phyloP scores from a whole-genome alignment of 345 rosid genomes.

The Ricinus communis region DNA sequence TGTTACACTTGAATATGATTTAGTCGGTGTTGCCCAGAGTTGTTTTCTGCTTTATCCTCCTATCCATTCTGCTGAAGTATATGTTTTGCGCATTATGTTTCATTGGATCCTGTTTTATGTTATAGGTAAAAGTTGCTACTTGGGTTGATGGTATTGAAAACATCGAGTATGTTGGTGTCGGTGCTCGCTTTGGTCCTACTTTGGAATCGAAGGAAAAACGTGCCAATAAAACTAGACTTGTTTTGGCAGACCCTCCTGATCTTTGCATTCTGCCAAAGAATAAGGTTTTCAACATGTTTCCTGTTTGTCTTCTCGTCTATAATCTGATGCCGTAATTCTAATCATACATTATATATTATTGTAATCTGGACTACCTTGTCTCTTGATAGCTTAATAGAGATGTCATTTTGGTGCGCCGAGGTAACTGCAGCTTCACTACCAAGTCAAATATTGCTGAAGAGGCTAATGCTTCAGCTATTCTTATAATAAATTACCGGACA shows the following conservation, averaged over 20 bases:
- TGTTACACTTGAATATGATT: neutral
- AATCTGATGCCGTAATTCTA: neutral
- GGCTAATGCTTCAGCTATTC: conserved; percentile 77
- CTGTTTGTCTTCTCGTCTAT: neutral
- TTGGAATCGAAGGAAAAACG: conserved; percentile 84
- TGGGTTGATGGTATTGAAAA: conserved; percentile 56
- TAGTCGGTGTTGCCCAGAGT: neutral
- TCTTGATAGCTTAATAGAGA: conserved; percentile 57
- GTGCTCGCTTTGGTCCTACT: conserved; percentile 86
- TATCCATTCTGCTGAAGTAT: neutral
- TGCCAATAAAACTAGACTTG: conserved; percentile 56
- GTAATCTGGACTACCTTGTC: conserved; percentile 18
- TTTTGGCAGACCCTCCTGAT: conserved; percentile 78
- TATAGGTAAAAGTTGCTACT: conserved; percentile 84
- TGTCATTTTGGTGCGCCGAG: conserved; percentile 73
- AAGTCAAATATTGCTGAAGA: conserved; percentile 69
- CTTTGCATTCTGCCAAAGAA: conserved; percentile 57
- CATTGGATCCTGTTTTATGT: conserved; percentile 8
- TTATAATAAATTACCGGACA: conserved; percentile 66
- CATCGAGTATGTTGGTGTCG: conserved; percentile 82
- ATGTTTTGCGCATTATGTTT: neutral
- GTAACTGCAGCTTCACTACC: conserved; percentile 79
- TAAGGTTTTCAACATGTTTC: conserved; percentile 44
- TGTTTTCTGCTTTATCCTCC: neutral
- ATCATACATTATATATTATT: conserved; percentile 9